These are phyloP conservation scores for Ehretia macrophylla DNA, from an alignment of 257 asterid genomes.

Conservation along the genomic window DNA sequence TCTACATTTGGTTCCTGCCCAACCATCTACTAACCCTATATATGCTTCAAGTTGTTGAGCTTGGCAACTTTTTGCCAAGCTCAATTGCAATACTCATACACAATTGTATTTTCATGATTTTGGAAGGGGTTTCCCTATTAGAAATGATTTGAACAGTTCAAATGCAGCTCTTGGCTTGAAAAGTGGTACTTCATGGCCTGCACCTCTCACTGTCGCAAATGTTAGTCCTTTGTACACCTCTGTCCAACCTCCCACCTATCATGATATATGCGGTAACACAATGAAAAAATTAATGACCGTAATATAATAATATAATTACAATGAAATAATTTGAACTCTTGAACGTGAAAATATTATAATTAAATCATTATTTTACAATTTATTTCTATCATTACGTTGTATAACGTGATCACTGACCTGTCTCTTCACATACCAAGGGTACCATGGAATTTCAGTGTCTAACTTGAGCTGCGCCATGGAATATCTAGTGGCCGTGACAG, in stretches of 20 bases:
- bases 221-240: conserved; percentile 86
- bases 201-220: conserved; percentile 92
- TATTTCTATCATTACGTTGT: too few relatives aligned
- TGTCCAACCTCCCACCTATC: conserved; percentile 94
- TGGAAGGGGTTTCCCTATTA: conserved; percentile 77
- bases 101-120: conserved; percentile 15
- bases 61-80: too few relatives aligned
- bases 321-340: too few relatives aligned
- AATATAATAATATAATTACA: too few relatives aligned
- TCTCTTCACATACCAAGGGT: conserved; percentile 85
- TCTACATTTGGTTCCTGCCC: too few relatives aligned
- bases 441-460: conserved; percentile 65
- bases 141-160: conserved; percentile 56
- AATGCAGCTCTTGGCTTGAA: conserved; percentile 87
- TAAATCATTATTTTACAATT: too few relatives aligned
- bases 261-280: too few relatives aligned
- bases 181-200: conserved; percentile 94
- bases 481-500: conserved; percentile 88
- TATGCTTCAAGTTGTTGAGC: too few relatives aligned
- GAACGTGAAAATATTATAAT: too few relatives aligned
- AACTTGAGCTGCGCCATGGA: conserved; percentile 77
- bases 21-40: too few relatives aligned
- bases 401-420: conserved; percentile 89
- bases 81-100: too few relatives aligned
- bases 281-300: too few relatives aligned